Percentiles rank a stretch among this genome's conserved stretches.
phyloP scores from a whole-genome alignment of 441 rosid species.

The Erodium moschatum region DNA sequence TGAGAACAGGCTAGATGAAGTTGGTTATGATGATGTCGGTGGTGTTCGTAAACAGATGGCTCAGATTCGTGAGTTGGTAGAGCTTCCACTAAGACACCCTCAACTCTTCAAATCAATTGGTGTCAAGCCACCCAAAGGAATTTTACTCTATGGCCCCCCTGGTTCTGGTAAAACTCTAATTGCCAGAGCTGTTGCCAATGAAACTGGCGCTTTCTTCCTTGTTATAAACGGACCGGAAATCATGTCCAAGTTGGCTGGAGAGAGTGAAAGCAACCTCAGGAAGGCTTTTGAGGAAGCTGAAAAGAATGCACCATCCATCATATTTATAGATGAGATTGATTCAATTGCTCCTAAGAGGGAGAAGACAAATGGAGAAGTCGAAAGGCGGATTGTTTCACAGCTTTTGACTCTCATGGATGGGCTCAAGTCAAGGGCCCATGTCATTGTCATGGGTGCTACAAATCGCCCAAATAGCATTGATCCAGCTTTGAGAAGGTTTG shows the following conservation, averaged over 20 bases:
- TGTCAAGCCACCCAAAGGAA: too few species aligned
- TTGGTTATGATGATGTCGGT: conserved; percentile 29
- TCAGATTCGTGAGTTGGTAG: conserved; percentile 30
- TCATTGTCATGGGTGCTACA: background rate
- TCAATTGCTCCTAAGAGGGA: conserved; percentile 29
- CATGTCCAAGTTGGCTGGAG: too few species aligned
- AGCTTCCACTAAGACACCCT: conserved; percentile 30
- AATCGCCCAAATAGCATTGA: conserved; percentile 18
- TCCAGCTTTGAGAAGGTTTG: conserved; percentile 20
- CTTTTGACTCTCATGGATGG: conserved; percentile 32
- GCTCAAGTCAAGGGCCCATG: conserved; percentile 21
- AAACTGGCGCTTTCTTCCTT: too few species aligned
- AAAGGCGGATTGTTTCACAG: conserved; percentile 30
- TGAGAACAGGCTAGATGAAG: conserved; percentile 27
- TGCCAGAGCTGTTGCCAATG: too few species aligned
- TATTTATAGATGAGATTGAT: conserved; percentile 10
- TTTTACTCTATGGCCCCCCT: too few species aligned
- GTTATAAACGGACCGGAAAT: too few species aligned
- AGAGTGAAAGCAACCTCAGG: too few species aligned
- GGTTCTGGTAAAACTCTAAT: too few species aligned
- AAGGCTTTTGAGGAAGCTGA: too few species aligned
- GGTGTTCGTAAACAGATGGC: conserved; percentile 32
- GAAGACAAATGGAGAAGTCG: conserved; percentile 30
- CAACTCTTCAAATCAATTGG: conserved; percentile 30
- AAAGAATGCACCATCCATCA: too few species aligned